phyloP scores from a whole-genome alignment of 139 green algal species.

The Asterochloris sp. region DNA sequence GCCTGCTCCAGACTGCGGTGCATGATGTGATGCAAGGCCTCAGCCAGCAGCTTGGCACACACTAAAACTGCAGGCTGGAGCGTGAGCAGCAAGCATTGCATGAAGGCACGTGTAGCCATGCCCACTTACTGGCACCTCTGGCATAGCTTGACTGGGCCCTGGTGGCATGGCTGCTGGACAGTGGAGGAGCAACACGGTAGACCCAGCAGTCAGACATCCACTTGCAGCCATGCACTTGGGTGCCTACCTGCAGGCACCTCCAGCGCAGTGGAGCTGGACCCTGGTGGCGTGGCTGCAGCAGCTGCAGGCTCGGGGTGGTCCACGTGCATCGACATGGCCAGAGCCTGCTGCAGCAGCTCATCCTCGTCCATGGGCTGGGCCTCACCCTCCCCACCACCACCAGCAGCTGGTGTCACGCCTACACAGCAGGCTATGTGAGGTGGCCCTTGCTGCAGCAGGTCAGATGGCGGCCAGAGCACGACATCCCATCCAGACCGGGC shows the following conservation, averaged over 20 bases:
- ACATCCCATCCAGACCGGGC: no score
- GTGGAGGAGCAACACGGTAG: background rate
- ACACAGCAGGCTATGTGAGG: no score
- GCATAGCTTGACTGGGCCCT: background rate
- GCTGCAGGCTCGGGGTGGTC: background rate
- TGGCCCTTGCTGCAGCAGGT: no score
- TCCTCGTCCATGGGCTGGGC: constrained; percentile 76
- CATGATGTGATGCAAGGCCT: no score
- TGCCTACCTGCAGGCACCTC: background rate
- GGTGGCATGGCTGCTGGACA: background rate
- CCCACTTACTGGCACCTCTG: no score
- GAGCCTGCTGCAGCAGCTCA: constrained; percentile 70
- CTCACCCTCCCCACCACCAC: constrained; percentile 15
- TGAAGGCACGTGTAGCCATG: no score
- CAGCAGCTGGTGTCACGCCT: background rate
- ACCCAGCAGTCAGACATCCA: background rate
- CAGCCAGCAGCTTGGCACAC: background rate
- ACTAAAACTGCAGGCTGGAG: no score
- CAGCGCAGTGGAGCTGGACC: background rate
- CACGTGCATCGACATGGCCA: constrained; percentile 91
- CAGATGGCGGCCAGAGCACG: no score
- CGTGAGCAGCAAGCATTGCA: no score
- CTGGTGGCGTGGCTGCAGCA: background rate
- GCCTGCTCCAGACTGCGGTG: background rate
- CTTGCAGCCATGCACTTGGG: background rate